phyloP scores from a whole-genome alignment of 768 basidiomycete species.

The Russula griseocarnosa region DNA sequence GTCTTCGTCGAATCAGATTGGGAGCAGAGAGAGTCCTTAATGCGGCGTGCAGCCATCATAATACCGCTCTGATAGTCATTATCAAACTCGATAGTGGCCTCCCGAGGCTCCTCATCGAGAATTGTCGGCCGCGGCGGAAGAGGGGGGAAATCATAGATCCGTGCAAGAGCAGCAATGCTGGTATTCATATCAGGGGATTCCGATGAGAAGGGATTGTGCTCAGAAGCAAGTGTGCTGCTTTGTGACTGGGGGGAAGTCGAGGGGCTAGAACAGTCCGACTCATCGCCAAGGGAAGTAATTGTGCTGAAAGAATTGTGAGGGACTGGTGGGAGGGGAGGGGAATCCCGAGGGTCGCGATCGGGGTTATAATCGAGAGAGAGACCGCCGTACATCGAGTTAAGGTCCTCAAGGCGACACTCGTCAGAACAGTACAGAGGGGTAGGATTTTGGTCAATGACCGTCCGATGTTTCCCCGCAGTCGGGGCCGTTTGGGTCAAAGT shows the following conservation, averaged over 20 bases:
- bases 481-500: constrained; percentile 32
- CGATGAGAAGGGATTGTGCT: constrained; percentile 22
- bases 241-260: constrained; percentile 29
- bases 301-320: constrained; percentile 38
- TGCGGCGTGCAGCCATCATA: constrained; percentile 65
- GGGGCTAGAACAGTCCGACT: constrained; percentile 32
- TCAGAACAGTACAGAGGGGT: constrained; percentile 82
- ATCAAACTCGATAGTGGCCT: constrained; percentile 23
- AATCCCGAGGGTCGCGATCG: constrained; percentile 37
- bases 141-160: constrained; percentile 47
- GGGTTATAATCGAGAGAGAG: constrained; percentile 49
- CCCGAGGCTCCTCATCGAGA: constrained; percentile 32
- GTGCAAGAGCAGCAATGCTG: constrained; percentile 38
- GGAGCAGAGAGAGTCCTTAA: constrained; percentile 45
- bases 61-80: constrained; percentile 54
- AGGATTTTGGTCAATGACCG: constrained; percentile 76
- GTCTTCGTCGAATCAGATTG: constrained; percentile 38
- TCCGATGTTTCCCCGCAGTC: constrained; percentile 48
- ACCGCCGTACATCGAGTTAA: constrained; percentile 37
- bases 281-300: constrained; percentile 34
- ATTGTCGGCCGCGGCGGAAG: constrained; percentile 52
- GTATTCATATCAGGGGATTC: constrained; percentile 31
- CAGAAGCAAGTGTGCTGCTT: constrained; percentile 21
- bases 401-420: constrained; percentile 61
- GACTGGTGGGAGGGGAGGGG: constrained; percentile 41